Conservation (phyloP, 2,329 filamentous ascomycete species). For the Leptographium radiaticola region DNA sequence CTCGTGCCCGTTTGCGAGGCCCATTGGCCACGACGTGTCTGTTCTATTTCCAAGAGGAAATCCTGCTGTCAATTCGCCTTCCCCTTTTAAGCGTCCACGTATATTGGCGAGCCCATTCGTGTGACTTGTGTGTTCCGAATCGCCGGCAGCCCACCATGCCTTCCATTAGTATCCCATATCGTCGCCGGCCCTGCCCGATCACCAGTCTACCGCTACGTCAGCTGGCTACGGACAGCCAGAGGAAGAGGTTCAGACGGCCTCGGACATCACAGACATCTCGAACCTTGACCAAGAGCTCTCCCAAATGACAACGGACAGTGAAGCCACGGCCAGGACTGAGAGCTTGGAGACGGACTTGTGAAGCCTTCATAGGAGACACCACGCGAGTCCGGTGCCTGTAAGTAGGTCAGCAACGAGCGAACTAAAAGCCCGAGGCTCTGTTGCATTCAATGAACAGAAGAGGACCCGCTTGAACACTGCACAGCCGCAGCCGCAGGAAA, state of each 20-base stretch:
- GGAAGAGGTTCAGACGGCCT: too few relatives aligned
- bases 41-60: background rate
- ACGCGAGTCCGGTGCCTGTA: too few relatives aligned
- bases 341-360: too few relatives aligned
- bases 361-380: too few relatives aligned
- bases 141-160: background rate
- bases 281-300: background rate
- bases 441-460: too few relatives aligned
- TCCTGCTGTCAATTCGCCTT: background rate
- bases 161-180: background rate
- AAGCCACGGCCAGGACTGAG: too few relatives aligned
- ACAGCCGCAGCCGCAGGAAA: background rate
- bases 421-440: too few relatives aligned
- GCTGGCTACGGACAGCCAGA: background rate
- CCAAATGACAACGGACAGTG: background rate
- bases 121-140: background rate
- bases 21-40: background rate
- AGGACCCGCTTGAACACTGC: background rate
- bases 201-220: background rate
- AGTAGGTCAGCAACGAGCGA: too few relatives aligned
- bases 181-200: background rate
- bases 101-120: background rate
- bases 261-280: too few relatives aligned
- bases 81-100: background rate
- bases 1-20: background rate